A percentile compares a stretch with the other conserved stretches of the same genome.
Conservation (phyloP, 129 eudicot genomes). For the Flaveria brownii region DNA sequence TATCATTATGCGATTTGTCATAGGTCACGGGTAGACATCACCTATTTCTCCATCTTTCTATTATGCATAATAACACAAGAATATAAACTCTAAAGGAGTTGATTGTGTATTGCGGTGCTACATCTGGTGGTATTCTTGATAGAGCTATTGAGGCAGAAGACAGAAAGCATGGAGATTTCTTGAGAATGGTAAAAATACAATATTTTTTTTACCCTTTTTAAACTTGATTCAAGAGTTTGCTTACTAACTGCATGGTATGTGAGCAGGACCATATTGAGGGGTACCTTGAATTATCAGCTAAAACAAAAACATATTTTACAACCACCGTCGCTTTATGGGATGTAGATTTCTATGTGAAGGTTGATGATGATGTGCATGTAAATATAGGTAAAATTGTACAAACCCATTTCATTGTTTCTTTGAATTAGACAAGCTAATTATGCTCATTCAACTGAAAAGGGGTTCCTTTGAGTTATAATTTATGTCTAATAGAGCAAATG, state of each 20-base stretch:
- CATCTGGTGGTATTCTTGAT: conserved; percentile 73
- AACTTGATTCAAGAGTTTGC: not conserved
- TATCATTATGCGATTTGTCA: conserved; percentile 80
- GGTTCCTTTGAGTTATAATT: not conserved
- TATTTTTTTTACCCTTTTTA: not conserved
- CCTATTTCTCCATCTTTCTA: not conserved
- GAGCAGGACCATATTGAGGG: not conserved
- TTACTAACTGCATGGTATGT: not conserved
- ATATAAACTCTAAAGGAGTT: not conserved
- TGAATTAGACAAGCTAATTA: not conserved
- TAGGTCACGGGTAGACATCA: conserved; percentile 84
- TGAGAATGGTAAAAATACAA: conserved; percentile 54
- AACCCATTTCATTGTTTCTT: not conserved
- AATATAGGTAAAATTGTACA: not conserved
- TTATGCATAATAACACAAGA: conserved; percentile 8
- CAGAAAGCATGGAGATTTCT: conserved; percentile 73
- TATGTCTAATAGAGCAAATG: not conserved
- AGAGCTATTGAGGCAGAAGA: conserved; percentile 84
- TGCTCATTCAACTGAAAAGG: not conserved
- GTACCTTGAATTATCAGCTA: not conserved
- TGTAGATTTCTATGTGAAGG: not conserved
- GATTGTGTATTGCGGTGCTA: conserved; percentile 47
- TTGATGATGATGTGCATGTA: not conserved
- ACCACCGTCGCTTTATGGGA: too few relatives aligned
- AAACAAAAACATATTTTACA: too few relatives aligned